Evolutionary conservation across 225 moss, liverwort and hornwort species (phyloP).

Genomic region (Ulota crispa): DNA sequence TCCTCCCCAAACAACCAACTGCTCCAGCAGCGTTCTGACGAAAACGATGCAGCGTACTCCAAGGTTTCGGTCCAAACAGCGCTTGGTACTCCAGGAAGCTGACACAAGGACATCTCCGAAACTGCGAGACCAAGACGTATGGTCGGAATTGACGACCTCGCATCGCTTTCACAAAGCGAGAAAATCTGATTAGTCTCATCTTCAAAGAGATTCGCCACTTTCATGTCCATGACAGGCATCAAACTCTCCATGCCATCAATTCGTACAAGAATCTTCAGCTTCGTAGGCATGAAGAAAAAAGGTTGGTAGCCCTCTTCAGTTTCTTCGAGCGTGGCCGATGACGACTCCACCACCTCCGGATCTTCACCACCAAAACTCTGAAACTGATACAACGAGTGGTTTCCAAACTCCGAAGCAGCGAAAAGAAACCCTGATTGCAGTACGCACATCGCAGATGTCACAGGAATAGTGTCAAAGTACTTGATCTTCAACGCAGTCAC

Average conservation of each 20-base stretch:
- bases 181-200: conserved; percentile 95
- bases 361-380: conserved; percentile 79
- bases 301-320: conserved; percentile 96
- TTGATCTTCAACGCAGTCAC: conserved; percentile 89
- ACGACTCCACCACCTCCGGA: conserved; percentile 94
- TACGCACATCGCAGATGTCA: conserved; percentile 98
- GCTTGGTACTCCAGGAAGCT: conserved; percentile 98
- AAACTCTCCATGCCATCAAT: conserved; percentile 98
- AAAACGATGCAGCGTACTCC: conserved; percentile 96
- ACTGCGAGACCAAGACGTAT: conserved; percentile 95
- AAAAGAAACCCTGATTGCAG: conserved; percentile 95
- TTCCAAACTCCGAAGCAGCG: conserved; percentile 96
- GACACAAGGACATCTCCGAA: conserved; percentile 96
- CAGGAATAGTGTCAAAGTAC: conserved; percentile 83
- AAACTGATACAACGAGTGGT: conserved; percentile 72
- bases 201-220: conserved; percentile 92
- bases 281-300: conserved; percentile 92
- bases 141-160: conserved; percentile 83
- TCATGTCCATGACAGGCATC: conserved; percentile 99
- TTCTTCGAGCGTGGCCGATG: conserved; percentile 81
- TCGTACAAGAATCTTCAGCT: conserved; percentile 86
- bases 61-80: conserved; percentile 98
- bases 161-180: conserved; percentile 84
- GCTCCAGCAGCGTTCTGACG: no score
- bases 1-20: no score